Evolutionary conservation across 1,284 basidiomycete species (phyloP), one percentile per base, ranked within the genome.

Genomic region (Trichosporon asahii): DNA sequence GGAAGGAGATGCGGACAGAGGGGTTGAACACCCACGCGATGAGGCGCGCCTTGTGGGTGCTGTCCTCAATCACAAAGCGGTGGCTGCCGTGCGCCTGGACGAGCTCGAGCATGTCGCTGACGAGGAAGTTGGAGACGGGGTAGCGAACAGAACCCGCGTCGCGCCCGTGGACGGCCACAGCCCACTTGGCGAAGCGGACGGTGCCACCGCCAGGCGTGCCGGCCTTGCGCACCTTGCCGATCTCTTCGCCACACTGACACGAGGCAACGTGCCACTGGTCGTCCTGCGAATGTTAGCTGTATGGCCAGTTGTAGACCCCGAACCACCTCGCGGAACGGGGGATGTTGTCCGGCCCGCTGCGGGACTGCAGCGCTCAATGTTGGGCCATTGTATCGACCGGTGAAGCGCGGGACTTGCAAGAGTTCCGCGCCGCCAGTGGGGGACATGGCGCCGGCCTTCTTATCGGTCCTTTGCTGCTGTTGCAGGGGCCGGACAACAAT

Each of bases 21-120:
- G 93, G 93, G 80, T 94, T 95, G 87, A 96, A 95, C 23, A 95
- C 80, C 94, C 94, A 95, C 69, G 94, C 91, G 71, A 94, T 84
- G n/a, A 95, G 86, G 64, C 91, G 86, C 6, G 90, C 89, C 37
- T 86, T 87, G 72, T 93, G 90, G 23, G 90, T 89, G 77, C 93
- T 91, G 72, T 95, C 94, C 9, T 88, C 85, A 57, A 96, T 85
- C 61, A 94, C 87, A 77, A 96, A 95, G 7, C 93, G 90, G 82
- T 95, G 93, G 0, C 91, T 90, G 2, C 93, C 94, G 79, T 95
- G 93, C 0, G 94, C 93, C 68, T 91, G 90, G 1, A 92, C 90
- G 68, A 91, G 89, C 78, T 95, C 94, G 60, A 88, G 87, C 91
- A 95, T 92, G 77, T 95, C 92, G 73, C 91, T 89, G 12, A 93